phyloP scores from a whole-genome alignment of 768 basidiomycete species.

The Melanogaster broomeanus region DNA sequence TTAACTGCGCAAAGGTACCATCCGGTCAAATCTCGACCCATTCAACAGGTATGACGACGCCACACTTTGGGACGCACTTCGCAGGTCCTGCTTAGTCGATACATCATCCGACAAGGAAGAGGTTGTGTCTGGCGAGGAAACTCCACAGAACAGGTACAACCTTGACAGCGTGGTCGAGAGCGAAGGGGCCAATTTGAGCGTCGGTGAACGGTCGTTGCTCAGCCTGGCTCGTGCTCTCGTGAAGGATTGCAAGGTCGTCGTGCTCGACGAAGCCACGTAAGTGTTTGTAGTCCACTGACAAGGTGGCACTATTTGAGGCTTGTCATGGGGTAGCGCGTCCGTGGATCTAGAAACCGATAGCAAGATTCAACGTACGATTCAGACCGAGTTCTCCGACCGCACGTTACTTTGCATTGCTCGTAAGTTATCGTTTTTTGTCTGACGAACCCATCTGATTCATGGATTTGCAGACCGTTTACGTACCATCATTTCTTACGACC shows the following conservation, averaged over 20 bases:
- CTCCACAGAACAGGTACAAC: conserved; percentile 40
- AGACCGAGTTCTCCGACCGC: conserved; percentile 46
- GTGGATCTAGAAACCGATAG: conserved; percentile 51
- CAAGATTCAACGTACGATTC: conserved; percentile 51
- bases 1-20: conserved; percentile 45
- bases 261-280: conserved; percentile 47
- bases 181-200: conserved; percentile 53
- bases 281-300: conserved; percentile 16
- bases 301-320: conserved; percentile 23
- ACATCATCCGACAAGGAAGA: conserved; percentile 20
- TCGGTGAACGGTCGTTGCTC: conserved; percentile 49
- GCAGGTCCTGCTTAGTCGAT: conserved; percentile 52
- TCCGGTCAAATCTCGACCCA: conserved; percentile 59
- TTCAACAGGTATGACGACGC: conserved; percentile 66
- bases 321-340: conserved; percentile 32
- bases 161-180: conserved; percentile 54
- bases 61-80: conserved; percentile 71
- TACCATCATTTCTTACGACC: conserved; percentile 62
- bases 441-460: not conserved
- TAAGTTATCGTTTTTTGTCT: conserved; percentile 23
- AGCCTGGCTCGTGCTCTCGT: conserved; percentile 56
- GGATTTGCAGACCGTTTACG: conserved; percentile 42
- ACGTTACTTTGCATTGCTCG: conserved; percentile 54
- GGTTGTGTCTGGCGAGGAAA: conserved; percentile 10
- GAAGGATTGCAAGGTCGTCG: conserved; percentile 48